Percentiles rank a stretch among this genome's conserved stretches.
These are phyloP conservation scores for Exserohilum rostratum DNA, from an alignment of 2,329 filamentous ascomycete genomes.

Conservation along the genomic window DNA sequence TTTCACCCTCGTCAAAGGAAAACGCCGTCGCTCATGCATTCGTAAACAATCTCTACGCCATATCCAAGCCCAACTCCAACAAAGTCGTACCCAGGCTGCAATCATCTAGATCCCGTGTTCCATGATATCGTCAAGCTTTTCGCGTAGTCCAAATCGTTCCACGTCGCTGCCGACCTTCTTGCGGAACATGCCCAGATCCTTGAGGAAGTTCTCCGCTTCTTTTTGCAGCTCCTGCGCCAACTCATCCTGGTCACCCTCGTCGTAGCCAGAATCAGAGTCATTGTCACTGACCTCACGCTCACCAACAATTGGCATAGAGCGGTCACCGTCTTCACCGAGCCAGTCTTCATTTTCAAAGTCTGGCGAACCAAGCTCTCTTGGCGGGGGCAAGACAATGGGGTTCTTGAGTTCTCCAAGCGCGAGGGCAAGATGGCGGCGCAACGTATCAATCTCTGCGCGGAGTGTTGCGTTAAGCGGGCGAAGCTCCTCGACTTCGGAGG, in stretches of 20 bases:
- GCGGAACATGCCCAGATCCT: constrained; percentile 79
- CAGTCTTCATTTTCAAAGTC: constrained; percentile 43
- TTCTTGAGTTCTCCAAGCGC: constrained; percentile 87
- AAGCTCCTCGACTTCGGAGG: constrained; percentile 56
- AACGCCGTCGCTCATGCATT: constrained; percentile 45
- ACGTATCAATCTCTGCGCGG: constrained; percentile 75
- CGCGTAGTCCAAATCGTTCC: constrained; percentile 59
- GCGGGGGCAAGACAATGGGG: constrained; percentile 71
- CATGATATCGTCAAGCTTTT: constrained; percentile 30
- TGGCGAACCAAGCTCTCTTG: constrained; percentile 32
- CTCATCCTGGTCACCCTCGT: constrained; percentile 63
- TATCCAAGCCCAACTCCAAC: background rate
- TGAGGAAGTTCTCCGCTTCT: constrained; percentile 83
- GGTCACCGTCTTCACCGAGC: constrained; percentile 36
- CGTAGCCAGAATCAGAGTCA: constrained; percentile 59
- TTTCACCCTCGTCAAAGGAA: constrained; percentile 1
- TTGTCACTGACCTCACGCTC: constrained; percentile 46
- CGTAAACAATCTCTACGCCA: constrained; percentile 22
- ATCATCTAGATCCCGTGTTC: background rate
- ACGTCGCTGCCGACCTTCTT: constrained; percentile 87
- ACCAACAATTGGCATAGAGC: constrained; percentile 27
- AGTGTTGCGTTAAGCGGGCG: constrained; percentile 64
- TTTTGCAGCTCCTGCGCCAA: constrained; percentile 72
- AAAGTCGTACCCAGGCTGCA: background rate
- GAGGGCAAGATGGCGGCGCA: constrained; percentile 85